Base-by-base conservation (phyloP, 169 alveolate genomes). In the Cryptosporidium xiaoi region DNA sequence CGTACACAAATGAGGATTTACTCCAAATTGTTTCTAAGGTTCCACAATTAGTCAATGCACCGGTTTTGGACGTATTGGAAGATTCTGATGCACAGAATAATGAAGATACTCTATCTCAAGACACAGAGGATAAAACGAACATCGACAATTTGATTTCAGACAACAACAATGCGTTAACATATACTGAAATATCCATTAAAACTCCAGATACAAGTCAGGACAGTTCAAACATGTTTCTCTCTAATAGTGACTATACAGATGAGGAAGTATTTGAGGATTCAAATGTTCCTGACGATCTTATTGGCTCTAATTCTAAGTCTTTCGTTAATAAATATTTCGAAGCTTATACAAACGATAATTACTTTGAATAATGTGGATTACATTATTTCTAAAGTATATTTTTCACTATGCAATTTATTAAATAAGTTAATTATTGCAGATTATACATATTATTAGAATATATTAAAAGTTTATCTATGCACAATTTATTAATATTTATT, bases 1-100 rank as follows among this genome's bases (percentile, higher is more conserved):
- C 90, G 6, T 90, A 69, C 55, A 84, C 91, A 7, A 90, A 90
- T 66, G 91, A 84, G 66, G 93, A 90, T 12, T 82, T 90, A 55
- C 87, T 90, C 15, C 92, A 69, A 18, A 83, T 90, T 7, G 84
- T 90, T 13, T 51, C 31, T 6, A 64, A 31, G n/a, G 89, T 67
- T 34, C 92, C 92, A 31, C 92, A 85, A 62, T 50, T 85, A 66
- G 90, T 85, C 15, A 85, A 85, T 62, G 84, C 82, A 24, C 90
- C 90, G 13, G 83, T 51, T 18, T 40, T 71, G 5, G 91, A 67
- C 56, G 50, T 82, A 15, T 50, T 82, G 56, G 83, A 82, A 53
- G 87, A 62, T n/a, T 77, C 64, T 4, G 71, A 77, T 16, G 56
- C 40, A 24, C 77, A 6, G 27, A 77, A 64, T n/a, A 8, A 18